phyloP scores from a whole-genome alignment of 225 moss, liverwort and hornwort species.

The Thuidium tamariscinum region DNA sequence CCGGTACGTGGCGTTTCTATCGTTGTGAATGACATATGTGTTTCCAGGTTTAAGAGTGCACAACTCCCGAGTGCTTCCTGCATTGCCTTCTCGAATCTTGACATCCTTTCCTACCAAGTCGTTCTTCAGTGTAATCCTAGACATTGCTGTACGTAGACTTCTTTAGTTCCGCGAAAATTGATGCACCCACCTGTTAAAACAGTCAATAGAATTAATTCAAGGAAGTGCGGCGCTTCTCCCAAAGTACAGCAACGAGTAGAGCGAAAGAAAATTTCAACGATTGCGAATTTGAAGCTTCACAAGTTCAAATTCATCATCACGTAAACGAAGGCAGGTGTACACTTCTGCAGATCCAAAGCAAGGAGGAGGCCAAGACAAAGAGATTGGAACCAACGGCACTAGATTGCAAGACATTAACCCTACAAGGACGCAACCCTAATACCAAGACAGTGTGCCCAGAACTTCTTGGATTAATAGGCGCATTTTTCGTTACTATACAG shows the following conservation, averaged over 20 bases:
- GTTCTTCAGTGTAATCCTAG: background rate
- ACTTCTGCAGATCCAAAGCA: background rate
- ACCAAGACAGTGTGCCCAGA: too few species aligned
- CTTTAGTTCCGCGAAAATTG: background rate
- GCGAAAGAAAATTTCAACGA: background rate
- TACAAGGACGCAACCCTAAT: too few species aligned
- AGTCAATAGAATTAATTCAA: background rate
- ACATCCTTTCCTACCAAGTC: background rate
- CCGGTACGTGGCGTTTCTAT: background rate
- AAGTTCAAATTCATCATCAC: background rate
- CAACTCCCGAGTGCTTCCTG: background rate
- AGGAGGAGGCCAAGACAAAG: background rate
- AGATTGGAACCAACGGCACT: background rate
- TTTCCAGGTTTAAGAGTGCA: background rate
- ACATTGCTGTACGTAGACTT: background rate
- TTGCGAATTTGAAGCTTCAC: background rate
- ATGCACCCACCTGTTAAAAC: background rate
- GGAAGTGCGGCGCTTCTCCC: background rate
- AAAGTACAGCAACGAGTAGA: too few species aligned
- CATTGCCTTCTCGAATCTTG: background rate
- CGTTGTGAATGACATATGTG: background rate
- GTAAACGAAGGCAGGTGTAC: background rate
- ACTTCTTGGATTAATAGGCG: too few species aligned
- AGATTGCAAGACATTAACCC: background rate
- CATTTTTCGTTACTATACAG: too few species aligned